Conservation (phyloP, 148 eudicot genomes). For the Cornus florida region DNA sequence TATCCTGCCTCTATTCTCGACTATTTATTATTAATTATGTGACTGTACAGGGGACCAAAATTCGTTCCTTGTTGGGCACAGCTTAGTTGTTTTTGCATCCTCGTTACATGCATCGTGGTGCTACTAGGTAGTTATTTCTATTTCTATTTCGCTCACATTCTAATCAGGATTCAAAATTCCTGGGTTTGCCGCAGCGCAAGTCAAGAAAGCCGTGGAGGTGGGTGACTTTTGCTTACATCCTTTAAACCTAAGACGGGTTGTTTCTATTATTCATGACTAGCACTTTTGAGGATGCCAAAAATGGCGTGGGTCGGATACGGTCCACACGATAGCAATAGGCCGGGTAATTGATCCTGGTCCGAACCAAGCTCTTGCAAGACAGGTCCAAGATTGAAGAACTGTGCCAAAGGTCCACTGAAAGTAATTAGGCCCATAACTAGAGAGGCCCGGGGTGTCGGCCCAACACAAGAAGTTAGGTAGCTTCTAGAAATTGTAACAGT, state of each 20-base stretch:
- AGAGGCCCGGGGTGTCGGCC: too few species aligned
- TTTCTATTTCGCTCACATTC: not conserved
- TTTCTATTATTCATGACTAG: not conserved
- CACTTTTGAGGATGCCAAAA: too few species aligned
- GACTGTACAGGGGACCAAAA: constrained; percentile 61
- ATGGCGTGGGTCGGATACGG: too few species aligned
- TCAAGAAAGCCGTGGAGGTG: constrained; percentile 98
- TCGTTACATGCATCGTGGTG: constrained; percentile 97
- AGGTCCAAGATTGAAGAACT: too few species aligned
- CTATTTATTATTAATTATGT: not conserved
- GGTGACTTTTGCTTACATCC: constrained; percentile 21
- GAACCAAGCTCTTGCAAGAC: too few species aligned
- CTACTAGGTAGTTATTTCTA: constrained; percentile 64
- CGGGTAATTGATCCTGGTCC: too few species aligned
- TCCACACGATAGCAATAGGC: too few species aligned
- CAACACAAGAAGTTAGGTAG: too few species aligned
- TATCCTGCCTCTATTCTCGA: not conserved
- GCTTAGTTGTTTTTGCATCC: constrained; percentile 95
- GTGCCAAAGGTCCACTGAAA: too few species aligned
- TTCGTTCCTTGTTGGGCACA: constrained; percentile 94
- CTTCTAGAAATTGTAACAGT: too few species aligned
- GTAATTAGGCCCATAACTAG: too few species aligned
- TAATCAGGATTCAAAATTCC: not conserved
- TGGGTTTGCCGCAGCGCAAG: constrained; percentile 85
- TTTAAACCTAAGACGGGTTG: constrained; percentile 10